These are phyloP conservation scores for Coemansia sp. DNA, from an alignment of 192 early-diverging fungal species.

Conservation along the genomic window DNA sequence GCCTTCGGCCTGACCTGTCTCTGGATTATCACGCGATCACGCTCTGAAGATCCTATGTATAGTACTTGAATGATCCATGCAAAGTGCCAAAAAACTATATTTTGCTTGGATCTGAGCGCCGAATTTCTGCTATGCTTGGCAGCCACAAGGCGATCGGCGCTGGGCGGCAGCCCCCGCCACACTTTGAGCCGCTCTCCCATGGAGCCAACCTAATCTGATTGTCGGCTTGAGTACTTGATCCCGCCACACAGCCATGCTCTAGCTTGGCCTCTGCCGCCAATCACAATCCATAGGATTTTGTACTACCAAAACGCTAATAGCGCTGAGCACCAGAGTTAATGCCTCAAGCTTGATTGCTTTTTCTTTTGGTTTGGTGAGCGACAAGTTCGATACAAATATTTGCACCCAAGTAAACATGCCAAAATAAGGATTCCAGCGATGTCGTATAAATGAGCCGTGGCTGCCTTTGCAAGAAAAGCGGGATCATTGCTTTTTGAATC, in stretches of 20 bases:
- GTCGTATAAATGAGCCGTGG: background rate
- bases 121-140: background rate
- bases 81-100: background rate
- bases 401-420: background rate
- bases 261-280: background rate
- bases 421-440: background rate
- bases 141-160: background rate
- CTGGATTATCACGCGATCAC: conserved; percentile 1
- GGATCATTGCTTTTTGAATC: too few relatives aligned
- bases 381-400: background rate
- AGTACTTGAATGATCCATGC: background rate
- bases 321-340: background rate
- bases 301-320: background rate
- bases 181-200: background rate
- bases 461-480: background rate
- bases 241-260: background rate
- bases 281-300: background rate
- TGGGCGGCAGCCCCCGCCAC: background rate
- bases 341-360: background rate
- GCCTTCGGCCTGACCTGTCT: background rate
- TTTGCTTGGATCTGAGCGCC: background rate
- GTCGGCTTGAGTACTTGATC: background rate
- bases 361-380: background rate
- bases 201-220: background rate
- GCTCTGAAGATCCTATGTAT: background rate